These are phyloP conservation scores for Dactylellina sp. DNA, from an alignment of 2,329 filamentous ascomycete genomes.

Conservation along the genomic window DNA sequence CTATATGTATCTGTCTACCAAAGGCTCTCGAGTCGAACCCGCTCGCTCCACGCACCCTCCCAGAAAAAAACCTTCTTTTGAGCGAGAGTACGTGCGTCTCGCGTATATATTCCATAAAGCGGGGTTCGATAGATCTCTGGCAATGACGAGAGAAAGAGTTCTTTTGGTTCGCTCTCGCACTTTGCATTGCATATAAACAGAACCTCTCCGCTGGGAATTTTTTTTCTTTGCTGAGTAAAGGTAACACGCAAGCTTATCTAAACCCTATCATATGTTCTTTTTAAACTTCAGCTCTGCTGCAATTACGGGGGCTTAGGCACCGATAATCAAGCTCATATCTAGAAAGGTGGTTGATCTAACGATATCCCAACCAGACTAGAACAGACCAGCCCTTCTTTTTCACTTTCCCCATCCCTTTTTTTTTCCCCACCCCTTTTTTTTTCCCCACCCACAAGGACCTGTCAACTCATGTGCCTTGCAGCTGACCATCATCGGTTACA, in stretches of 20 bases:
- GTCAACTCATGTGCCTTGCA: slow-evolving; percentile 22
- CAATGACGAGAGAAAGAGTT: background rate
- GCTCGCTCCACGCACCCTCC: no score
- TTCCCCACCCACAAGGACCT: slow-evolving; percentile 13
- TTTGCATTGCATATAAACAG: slow-evolving; percentile 53
- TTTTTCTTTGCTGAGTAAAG: no score
- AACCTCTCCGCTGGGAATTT: slow-evolving; percentile 10
- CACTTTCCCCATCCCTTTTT: slow-evolving; percentile 31
- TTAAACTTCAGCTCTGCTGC: background rate
- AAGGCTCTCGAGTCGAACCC: slow-evolving; percentile 31
- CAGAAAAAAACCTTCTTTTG: no score
- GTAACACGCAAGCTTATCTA: no score
- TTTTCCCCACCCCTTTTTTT: slow-evolving; percentile 10
- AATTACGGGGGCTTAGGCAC: slow-evolving; percentile 23
- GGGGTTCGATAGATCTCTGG: slow-evolving; percentile 20
- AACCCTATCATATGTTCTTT: no score
- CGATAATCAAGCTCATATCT: slow-evolving; percentile 29
- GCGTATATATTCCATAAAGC: slow-evolving; percentile 19
- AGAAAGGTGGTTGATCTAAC: slow-evolving; percentile 16
- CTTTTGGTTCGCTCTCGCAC: background rate
- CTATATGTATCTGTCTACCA: background rate
- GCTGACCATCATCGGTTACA: slow-evolving; percentile 31
- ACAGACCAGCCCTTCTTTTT: no score
- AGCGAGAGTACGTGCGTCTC: no score
- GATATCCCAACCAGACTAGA: slow-evolving; percentile 11